Evolutionary conservation across 1,284 basidiomycete species (phyloP).

Genomic region (Laetiporus sulphureus): DNA sequence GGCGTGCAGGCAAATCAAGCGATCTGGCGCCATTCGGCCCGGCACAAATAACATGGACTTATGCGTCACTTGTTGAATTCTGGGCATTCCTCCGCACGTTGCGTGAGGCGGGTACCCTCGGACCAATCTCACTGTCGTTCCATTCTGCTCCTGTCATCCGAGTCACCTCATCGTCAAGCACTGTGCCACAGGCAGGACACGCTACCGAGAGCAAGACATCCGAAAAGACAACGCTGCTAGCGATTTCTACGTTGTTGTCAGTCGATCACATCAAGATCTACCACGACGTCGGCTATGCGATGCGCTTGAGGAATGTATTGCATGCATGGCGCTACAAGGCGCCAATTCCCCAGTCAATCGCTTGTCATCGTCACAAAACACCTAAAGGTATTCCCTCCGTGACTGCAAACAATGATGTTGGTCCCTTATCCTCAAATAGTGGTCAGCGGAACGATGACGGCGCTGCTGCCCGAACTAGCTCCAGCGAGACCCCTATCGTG

Average conservation of each 20-base stretch:
- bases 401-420: neutral
- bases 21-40: neutral
- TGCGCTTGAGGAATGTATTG: constrained; percentile 44
- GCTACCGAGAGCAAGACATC: neutral
- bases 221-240: neutral
- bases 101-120: constrained; percentile 33
- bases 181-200: neutral
- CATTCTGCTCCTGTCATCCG: constrained; percentile 27
- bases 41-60: constrained; percentile 44
- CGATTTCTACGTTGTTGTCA: constrained; percentile 19
- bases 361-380: neutral
- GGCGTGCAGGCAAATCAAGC: neutral
- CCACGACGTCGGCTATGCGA: constrained; percentile 44
- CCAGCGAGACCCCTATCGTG: no score
- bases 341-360: constrained; percentile 2
- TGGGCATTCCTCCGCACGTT: constrained; percentile 48
- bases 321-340: constrained; percentile 41
- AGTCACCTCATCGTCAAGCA: constrained; percentile 13
- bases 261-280: constrained; percentile 58
- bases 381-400: neutral
- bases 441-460: neutral
- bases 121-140: constrained; percentile 48
- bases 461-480: no score
- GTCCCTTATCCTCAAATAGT: neutral
- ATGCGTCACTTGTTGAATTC: constrained; percentile 34